phyloP scores from a whole-genome alignment of 1,284 basidiomycete genomes.

The Wolfiporia cocos region DNA sequence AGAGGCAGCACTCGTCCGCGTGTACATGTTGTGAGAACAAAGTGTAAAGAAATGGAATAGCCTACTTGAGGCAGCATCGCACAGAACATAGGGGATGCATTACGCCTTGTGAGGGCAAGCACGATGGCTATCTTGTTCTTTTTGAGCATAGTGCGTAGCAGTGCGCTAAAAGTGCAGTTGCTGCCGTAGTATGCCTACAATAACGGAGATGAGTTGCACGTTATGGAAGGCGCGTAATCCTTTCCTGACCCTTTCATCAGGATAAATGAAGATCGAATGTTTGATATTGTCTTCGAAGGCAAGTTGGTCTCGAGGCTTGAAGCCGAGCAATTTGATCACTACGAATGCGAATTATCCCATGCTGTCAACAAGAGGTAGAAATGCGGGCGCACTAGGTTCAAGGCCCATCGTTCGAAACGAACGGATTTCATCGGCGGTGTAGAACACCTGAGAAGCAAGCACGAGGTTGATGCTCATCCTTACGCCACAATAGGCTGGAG shows the following conservation, averaged over 20 bases:
- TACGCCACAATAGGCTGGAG: not conserved
- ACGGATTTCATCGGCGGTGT: conserved; percentile 78
- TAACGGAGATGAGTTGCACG: not conserved
- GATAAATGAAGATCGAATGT: conserved; percentile 89
- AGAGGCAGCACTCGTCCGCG: not conserved
- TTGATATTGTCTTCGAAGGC: conserved; percentile 87
- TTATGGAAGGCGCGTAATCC: not conserved
- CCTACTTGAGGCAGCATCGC: conserved; percentile 83
- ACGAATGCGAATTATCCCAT: conserved; percentile 6
- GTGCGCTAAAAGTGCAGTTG: conserved; percentile 85
- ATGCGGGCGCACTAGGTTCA: conserved; percentile 53
- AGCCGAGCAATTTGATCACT: conserved; percentile 86
- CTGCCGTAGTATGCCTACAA: conserved; percentile 79
- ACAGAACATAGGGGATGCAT: conserved; percentile 76
- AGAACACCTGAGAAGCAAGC: conserved; percentile 41
- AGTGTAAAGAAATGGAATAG: not conserved
- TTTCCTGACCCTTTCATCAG: conserved; percentile 73
- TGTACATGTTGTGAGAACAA: conserved; percentile 5
- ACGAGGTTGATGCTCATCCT: not conserved
- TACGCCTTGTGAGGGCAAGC: conserved; percentile 66
- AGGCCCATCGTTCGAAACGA: conserved; percentile 77
- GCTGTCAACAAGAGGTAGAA: not conserved
- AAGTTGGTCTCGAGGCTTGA: conserved; percentile 73
- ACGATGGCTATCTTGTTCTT: conserved; percentile 83
- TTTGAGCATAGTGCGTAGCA: conserved; percentile 79